Evolutionary conservation across 129 eudicot genomes (phyloP).

Genomic region (Calendula officinalis): DNA sequence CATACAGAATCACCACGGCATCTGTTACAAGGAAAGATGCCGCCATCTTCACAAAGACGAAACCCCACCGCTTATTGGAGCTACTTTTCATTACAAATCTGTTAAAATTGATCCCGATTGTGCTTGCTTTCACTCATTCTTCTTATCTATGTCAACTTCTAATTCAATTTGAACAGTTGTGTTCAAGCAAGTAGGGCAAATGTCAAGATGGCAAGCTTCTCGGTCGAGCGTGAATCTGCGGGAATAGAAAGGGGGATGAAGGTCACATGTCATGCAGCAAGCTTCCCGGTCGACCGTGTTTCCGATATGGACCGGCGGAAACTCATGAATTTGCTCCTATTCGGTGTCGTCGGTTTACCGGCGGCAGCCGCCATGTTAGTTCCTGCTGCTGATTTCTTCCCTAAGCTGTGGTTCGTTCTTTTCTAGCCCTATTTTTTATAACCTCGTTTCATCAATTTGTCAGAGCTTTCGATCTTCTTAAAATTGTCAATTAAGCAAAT

Average conservation of each 20-base stretch:
- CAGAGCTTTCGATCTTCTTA: neutral
- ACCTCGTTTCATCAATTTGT: neutral
- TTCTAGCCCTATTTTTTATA: neutral
- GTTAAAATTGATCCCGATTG: neutral
- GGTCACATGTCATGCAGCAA: conserved; percentile 61
- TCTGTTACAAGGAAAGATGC: no score
- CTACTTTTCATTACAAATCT: neutral
- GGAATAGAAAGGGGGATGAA: conserved; percentile 45
- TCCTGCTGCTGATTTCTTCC: conserved; percentile 56
- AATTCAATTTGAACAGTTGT: conserved; percentile 37
- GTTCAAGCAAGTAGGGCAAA: conserved; percentile 46
- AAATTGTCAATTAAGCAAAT: neutral
- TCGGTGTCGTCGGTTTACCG: conserved; percentile 82
- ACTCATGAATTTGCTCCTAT: conserved; percentile 63
- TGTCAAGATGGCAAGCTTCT: no score
- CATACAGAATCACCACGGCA: no score
- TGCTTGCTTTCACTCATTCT: neutral
- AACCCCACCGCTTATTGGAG: no score
- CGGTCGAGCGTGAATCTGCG: conserved; percentile 6
- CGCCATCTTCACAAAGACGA: no score
- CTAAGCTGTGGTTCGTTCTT: conserved; percentile 57
- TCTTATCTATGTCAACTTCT: neutral
- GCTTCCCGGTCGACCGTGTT: conserved; percentile 58
- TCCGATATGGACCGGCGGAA: conserved; percentile 72
- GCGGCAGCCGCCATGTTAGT: conserved; percentile 60